These are phyloP conservation scores for Metarhizium anisopliae DNA, from an alignment of 2,329 filamentous ascomycete species.

Conservation along the genomic window DNA sequence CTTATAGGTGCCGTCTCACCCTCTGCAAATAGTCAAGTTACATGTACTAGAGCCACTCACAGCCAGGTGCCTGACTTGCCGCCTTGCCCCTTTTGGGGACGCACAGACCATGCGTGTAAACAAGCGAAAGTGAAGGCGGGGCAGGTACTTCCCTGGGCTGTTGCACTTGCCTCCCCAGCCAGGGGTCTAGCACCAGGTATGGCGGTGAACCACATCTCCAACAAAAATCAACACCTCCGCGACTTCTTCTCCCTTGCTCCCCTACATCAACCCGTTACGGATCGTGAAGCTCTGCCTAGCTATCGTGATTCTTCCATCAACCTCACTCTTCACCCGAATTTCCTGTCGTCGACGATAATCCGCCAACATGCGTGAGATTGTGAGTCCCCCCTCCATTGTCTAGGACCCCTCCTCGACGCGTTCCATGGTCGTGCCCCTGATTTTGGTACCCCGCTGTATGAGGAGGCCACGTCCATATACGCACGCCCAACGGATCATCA, in stretches of 20 bases:
- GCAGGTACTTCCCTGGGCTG: conserved; percentile 8
- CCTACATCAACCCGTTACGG: conserved; percentile 14
- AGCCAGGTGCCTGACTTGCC: conserved; percentile 4
- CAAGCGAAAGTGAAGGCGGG: conserved; percentile 24
- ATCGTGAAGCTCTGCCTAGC: conserved; percentile 25
- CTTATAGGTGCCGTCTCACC: no score
- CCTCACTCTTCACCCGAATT: conserved; percentile 11
- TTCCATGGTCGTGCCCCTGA: conserved; percentile 27
- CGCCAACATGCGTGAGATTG: conserved; percentile 60
- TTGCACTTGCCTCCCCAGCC: conserved; percentile 5
- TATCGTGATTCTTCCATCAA: conserved; percentile 17
- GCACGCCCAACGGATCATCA: neutral
- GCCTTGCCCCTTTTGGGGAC: conserved; percentile 19
- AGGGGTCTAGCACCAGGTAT: conserved; percentile 6
- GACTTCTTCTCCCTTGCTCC: conserved; percentile 15
- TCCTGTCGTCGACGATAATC: conserved; percentile 14
- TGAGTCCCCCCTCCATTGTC: conserved; percentile 32
- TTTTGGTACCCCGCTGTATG: conserved; percentile 25
- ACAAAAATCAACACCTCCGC: conserved; percentile 18
- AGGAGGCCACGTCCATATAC: neutral
- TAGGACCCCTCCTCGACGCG: conserved; percentile 26
- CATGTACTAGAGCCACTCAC: neutral
- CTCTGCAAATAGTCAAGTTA: no score
- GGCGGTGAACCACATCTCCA: conserved; percentile 19
- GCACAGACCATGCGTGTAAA: conserved; percentile 23